A percentile compares a stretch with the other conserved stretches of the same genome.
Evolutionary conservation across 345 rosid genomes (phyloP).

Genomic region (Jatropha curcas): DNA sequence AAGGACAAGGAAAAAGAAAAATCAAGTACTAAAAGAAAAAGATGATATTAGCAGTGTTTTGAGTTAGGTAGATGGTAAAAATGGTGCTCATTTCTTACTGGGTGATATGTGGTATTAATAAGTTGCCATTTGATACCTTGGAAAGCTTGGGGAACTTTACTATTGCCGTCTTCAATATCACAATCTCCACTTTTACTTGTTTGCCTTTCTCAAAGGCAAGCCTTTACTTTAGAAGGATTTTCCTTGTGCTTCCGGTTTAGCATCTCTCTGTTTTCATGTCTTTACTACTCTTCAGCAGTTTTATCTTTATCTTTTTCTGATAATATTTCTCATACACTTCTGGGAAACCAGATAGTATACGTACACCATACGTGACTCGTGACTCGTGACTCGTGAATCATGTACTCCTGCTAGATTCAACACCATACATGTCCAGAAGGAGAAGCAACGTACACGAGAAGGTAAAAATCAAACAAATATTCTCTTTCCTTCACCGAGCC

Average conservation of each 20-base stretch:
- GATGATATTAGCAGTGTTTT: background rate
- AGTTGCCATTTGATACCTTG: slow-evolving; percentile 34
- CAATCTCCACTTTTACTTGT: slow-evolving; percentile 14
- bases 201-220: slow-evolving; percentile 29
- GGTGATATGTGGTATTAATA: slow-evolving; percentile 21
- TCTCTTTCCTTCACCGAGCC: slow-evolving; percentile 10
- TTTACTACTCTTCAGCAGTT: background rate
- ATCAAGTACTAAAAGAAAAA: too few relatives aligned
- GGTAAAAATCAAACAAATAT: background rate
- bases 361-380: too few relatives aligned
- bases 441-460: slow-evolving; percentile 23
- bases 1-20: slow-evolving; percentile 1
- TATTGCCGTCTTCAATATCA: slow-evolving; percentile 14
- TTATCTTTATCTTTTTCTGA: background rate
- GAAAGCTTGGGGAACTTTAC: slow-evolving; percentile 24
- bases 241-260: slow-evolving; percentile 41
- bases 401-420: too few relatives aligned
- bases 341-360: too few relatives aligned
- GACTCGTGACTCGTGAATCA: too few relatives aligned
- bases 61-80: background rate
- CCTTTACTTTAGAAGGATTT: slow-evolving; percentile 26
- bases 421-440: background rate
- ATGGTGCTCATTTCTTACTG: background rate
- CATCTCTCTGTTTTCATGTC: slow-evolving; percentile 24
- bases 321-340: too few relatives aligned